A percentile compares a stretch with the other conserved stretches of the same genome.
Conservation (phyloP, 2,329 filamentous ascomycete genomes). For the Aspergillus viridinutans region DNA sequence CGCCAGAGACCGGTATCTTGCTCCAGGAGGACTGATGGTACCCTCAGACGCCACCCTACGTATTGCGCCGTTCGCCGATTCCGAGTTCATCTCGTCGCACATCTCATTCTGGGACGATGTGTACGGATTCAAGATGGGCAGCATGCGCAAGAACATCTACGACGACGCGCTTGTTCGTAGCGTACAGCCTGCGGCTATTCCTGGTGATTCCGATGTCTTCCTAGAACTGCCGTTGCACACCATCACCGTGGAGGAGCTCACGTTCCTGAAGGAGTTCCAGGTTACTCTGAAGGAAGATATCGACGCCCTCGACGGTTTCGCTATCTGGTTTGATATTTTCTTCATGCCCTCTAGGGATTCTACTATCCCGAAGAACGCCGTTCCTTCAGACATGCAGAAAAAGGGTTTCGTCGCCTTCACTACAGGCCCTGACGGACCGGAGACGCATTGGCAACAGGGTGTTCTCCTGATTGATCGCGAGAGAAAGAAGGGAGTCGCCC, state of each 20-base stretch:
- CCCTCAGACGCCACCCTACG: constrained; percentile 81
- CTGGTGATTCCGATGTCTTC: constrained; percentile 59
- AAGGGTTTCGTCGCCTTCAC: constrained; percentile 73
- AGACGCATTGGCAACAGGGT: constrained; percentile 90
- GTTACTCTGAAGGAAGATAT: constrained; percentile 59
- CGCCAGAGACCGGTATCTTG: constrained; percentile 81
- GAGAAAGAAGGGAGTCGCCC: constrained; percentile 44
- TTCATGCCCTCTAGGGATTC: constrained; percentile 63
- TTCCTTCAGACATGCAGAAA: constrained; percentile 57
- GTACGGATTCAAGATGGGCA: constrained; percentile 90
- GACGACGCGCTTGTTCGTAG: constrained; percentile 76
- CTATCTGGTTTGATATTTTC: constrained; percentile 93
- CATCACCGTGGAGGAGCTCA: constrained; percentile 66
- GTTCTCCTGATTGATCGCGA: constrained; percentile 64
- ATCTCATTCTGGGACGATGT: constrained; percentile 85
- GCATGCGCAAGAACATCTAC: constrained; percentile 79
- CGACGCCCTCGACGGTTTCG: constrained; percentile 75
- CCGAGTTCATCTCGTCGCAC: constrained; percentile 71
- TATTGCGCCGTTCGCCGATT: constrained; percentile 73
- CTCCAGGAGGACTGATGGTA: constrained; percentile 73
- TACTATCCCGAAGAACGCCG: constrained; percentile 52
- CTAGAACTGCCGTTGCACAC: constrained; percentile 72
- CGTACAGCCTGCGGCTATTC: constrained; percentile 56
- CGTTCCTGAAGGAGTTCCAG: constrained; percentile 67
- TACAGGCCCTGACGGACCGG: constrained; percentile 69